Conservation (phyloP, 2,329 filamentous ascomycete species). For the Anthostomella pinea region DNA sequence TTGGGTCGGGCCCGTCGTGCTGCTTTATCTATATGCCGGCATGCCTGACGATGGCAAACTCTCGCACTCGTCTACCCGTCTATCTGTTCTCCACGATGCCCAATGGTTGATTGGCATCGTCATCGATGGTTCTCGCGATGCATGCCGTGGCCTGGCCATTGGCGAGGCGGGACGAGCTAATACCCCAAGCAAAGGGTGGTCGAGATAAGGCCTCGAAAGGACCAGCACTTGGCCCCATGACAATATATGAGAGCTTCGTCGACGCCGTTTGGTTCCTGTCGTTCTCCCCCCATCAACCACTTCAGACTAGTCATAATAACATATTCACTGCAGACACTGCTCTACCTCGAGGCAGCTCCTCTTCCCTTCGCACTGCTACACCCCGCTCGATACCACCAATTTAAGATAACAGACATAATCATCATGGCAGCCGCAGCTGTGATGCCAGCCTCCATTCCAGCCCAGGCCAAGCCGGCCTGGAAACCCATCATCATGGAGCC, state of each 20-base stretch:
- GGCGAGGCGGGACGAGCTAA: slow-evolving; percentile 8
- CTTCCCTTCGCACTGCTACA: not conserved
- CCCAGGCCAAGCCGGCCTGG: slow-evolving; percentile 16
- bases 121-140: slow-evolving; percentile 15
- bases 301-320: not conserved
- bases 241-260: slow-evolving; percentile 18
- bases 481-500: slow-evolving; percentile 25
- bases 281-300: not conserved
- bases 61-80: slow-evolving; percentile 13
- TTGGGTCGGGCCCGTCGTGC: slow-evolving; percentile 9
- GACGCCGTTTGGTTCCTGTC: not conserved
- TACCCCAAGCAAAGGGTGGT: slow-evolving; percentile 9
- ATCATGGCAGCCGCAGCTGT: slow-evolving; percentile 24
- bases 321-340: not conserved
- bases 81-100: slow-evolving; percentile 18
- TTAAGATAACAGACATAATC: too few species aligned
- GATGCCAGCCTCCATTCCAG: slow-evolving; percentile 9
- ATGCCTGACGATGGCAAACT: slow-evolving; percentile 14
- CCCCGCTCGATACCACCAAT: slow-evolving; percentile 1
- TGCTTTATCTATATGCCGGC: slow-evolving; percentile 21
- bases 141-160: slow-evolving; percentile 12
- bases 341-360: slow-evolving; percentile 1
- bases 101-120: slow-evolving; percentile 16
- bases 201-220: slow-evolving; percentile 17
- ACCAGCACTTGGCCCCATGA: slow-evolving; percentile 3